phyloP scores from a whole-genome alignment of 2,329 filamentous ascomycete genomes.

The Aspergillus uvarum region DNA sequence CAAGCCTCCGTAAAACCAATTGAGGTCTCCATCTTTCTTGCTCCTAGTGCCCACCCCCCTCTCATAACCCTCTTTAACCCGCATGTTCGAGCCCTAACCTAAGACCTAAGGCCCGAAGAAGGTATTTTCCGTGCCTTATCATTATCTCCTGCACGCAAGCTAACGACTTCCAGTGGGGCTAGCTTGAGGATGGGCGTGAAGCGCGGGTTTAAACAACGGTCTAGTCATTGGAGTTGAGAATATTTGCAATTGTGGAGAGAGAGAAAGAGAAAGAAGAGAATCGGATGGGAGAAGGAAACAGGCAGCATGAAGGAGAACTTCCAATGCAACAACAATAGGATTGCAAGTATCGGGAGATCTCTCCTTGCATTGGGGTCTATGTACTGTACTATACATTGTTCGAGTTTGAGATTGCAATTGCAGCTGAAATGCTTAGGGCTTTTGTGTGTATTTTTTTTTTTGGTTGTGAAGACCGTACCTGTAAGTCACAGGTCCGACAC shows the following conservation, averaged over 20 bases:
- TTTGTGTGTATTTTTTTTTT: background rate
- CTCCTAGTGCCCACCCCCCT: constrained; percentile 1
- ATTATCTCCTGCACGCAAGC: background rate
- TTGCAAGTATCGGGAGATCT: background rate
- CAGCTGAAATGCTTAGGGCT: constrained; percentile 5
- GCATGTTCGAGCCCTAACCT: constrained; percentile 4
- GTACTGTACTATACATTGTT: background rate
- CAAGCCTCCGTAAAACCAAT: constrained; percentile 12
- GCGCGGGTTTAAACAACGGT: constrained; percentile 1
- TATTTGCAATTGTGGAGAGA: background rate
- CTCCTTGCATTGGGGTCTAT: constrained; percentile 3
- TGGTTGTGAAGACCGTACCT: background rate
- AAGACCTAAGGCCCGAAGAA: constrained; percentile 5
- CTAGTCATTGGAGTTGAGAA: background rate
- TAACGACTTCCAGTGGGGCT: background rate
- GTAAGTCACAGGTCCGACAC: background rate
- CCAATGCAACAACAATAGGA: too few relatives aligned
- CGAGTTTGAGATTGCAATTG: constrained; percentile 2
- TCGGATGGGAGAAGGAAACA: background rate
- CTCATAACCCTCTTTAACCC: background rate
- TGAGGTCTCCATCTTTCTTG: constrained; percentile 12
- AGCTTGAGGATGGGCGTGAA: constrained; percentile 2
- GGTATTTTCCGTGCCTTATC: background rate
- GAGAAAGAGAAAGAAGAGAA: background rate
- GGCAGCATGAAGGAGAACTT: too few relatives aligned